These are phyloP conservation scores for Leucocoprinus sp. DNA, from an alignment of 768 basidiomycete species.

Conservation along the genomic window DNA sequence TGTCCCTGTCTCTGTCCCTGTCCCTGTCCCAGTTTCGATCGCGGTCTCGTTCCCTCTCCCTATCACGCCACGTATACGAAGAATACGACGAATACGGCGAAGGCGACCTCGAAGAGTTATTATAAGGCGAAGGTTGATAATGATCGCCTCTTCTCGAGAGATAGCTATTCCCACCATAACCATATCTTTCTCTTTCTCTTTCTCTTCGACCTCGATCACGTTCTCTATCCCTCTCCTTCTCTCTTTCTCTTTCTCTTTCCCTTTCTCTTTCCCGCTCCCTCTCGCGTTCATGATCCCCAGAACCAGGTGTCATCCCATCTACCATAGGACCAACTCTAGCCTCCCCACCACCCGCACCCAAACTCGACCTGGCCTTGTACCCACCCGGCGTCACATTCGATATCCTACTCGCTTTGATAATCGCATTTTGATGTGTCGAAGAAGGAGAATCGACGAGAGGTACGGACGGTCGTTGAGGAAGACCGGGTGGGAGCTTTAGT, in stretches of 20 bases:
- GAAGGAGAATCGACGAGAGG: constrained; percentile 1
- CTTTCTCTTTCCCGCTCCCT: constrained; percentile 16
- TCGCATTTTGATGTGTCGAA: neutral
- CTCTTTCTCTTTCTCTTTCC: constrained; percentile 3
- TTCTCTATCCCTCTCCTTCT: constrained; percentile 2
- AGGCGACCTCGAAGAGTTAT: constrained; percentile 3
- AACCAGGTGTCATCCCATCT: neutral
- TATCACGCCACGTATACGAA: constrained; percentile 8
- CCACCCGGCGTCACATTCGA: constrained; percentile 9
- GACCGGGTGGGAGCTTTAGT: neutral
- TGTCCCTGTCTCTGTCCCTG: neutral
- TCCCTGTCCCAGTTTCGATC: constrained; percentile 6
- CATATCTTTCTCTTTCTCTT: constrained; percentile 3
- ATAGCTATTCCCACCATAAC: constrained; percentile 8
- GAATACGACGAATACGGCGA: constrained; percentile 10
- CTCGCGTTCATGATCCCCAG: no score
- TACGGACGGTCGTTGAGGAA: neutral
- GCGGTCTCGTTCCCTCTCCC: no score
- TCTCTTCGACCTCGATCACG: constrained; percentile 2
- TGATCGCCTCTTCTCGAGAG: constrained; percentile 8
- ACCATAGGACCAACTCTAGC: constrained; percentile 14
- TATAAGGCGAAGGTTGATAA: constrained; percentile 9
- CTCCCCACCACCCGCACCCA: neutral
- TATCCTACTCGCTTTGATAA: constrained; percentile 16
- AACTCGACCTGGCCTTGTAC: constrained; percentile 11